A percentile compares a stretch with the other conserved stretches of the same genome.
These are phyloP conservation scores for Coccomyxa sp. DNA, from an alignment of 139 green algal species.

Conservation along the genomic window DNA sequence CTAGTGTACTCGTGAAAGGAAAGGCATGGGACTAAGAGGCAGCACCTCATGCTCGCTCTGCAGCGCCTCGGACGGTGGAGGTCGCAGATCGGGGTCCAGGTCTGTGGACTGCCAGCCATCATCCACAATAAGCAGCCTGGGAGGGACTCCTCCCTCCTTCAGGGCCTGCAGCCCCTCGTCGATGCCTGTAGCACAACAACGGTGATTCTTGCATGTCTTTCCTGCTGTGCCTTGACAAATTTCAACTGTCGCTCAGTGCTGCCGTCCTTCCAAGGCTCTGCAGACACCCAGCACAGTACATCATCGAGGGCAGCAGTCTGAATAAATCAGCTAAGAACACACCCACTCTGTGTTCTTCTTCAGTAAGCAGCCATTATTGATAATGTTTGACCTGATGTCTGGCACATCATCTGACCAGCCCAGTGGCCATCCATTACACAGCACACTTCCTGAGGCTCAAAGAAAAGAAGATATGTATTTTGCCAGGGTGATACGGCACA, in stretches of 20 bases:
- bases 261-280: too few species aligned
- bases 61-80: neutral
- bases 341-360: neutral
- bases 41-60: neutral
- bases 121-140: slow-evolving; percentile 81
- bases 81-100: neutral
- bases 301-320: too few species aligned
- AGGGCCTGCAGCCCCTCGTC: slow-evolving; percentile 66
- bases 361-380: neutral
- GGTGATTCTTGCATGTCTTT: too few species aligned
- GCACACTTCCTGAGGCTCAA: too few species aligned
- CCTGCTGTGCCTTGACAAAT: too few species aligned
- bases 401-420: too few species aligned
- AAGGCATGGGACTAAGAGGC: too few species aligned
- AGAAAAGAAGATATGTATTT: too few species aligned
- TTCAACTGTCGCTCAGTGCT: too few species aligned
- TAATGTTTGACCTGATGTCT: neutral
- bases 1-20: neutral
- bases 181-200: slow-evolving; percentile 14
- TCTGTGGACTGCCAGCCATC: slow-evolving; percentile 37
- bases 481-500: too few species aligned
- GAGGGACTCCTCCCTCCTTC: slow-evolving; percentile 40
- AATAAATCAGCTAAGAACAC: neutral
- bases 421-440: too few species aligned
- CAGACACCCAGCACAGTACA: too few species aligned